Evolutionary conservation across 129 eudicot species (phyloP).

Genomic region (Lactuca saligna): DNA sequence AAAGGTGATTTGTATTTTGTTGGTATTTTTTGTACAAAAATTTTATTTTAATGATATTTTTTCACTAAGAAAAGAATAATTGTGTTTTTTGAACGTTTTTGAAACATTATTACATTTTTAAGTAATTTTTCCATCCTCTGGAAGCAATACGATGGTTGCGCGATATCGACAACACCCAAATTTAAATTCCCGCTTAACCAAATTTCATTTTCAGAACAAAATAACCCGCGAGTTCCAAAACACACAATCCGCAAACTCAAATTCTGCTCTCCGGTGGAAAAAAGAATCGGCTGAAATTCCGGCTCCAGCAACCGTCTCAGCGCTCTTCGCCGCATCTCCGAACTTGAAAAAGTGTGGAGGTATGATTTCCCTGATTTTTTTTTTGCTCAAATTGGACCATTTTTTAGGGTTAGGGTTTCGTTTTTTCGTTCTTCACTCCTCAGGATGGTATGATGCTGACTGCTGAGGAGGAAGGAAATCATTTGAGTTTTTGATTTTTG

Average conservation of each 20-base stretch:
- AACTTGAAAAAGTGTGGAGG: constrained; percentile 4
- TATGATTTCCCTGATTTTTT: constrained; percentile 12
- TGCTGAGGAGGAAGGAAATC: background rate
- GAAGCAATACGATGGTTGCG: too few species aligned
- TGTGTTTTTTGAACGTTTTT: too few species aligned
- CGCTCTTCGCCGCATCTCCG: background rate
- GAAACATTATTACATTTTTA: too few species aligned
- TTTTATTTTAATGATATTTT: too few species aligned
- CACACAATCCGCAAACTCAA: background rate
- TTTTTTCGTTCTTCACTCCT: background rate
- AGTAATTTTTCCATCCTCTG: too few species aligned
- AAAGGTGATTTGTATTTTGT: too few species aligned
- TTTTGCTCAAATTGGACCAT: background rate
- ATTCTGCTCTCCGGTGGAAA: background rate
- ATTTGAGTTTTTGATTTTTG: background rate
- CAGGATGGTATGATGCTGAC: background rate
- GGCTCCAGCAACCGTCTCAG: background rate
- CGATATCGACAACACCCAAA: too few species aligned
- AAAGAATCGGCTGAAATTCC: background rate
- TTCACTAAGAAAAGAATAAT: too few species aligned
- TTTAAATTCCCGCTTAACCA: constrained; percentile 8
- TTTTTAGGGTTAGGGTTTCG: constrained; percentile 25
- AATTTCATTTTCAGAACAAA: background rate
- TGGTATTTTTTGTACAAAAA: too few species aligned
- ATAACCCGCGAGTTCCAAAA: background rate